Evolutionary conservation across 2,329 filamentous ascomycete species (phyloP).

Genomic region (Paramyrothecium roridum): DNA sequence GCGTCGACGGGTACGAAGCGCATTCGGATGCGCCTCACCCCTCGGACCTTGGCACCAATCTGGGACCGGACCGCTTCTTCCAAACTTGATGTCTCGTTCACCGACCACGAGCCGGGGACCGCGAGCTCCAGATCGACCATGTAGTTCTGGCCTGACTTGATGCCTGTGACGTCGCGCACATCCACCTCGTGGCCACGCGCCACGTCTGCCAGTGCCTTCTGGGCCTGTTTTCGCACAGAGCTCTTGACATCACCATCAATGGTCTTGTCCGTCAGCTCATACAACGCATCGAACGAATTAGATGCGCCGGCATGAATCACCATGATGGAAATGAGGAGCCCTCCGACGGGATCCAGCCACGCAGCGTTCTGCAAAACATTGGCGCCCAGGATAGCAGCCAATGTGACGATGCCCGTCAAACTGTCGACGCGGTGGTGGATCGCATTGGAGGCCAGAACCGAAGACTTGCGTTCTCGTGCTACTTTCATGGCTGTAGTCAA

Average conservation of each 20-base stretch:
- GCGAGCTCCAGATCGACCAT: conserved; percentile 85
- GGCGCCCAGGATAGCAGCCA: conserved; percentile 83
- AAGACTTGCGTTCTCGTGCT: conserved; percentile 88
- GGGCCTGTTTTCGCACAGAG: conserved; percentile 65
- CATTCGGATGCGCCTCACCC: conserved; percentile 78
- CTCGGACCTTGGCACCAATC: conserved; percentile 74
- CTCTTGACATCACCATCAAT: conserved; percentile 81
- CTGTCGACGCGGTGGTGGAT: conserved; percentile 96
- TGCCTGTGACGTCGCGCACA: conserved; percentile 75
- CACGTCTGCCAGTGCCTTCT: conserved; percentile 54
- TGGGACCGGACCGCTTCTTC: conserved; percentile 71
- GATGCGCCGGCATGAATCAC: conserved; percentile 86
- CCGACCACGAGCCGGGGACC: conserved; percentile 72
- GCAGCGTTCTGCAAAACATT: conserved; percentile 81
- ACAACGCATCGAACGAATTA: conserved; percentile 78
- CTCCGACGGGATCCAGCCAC: conserved; percentile 93
- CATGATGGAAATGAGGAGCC: conserved; percentile 87
- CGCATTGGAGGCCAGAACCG: conserved; percentile 92
- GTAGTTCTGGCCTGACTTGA: conserved; percentile 97
- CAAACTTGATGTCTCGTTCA: conserved; percentile 65
- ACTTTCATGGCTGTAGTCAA: conserved; percentile 78
- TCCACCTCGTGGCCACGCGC: conserved; percentile 58
- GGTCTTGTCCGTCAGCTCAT: conserved; percentile 87
- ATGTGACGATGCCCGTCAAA: conserved; percentile 88
- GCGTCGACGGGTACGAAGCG: conserved; percentile 74